Base-by-base conservation (phyloP, 306 rosid genomes). In the Sesbania bispinosa region DNA sequence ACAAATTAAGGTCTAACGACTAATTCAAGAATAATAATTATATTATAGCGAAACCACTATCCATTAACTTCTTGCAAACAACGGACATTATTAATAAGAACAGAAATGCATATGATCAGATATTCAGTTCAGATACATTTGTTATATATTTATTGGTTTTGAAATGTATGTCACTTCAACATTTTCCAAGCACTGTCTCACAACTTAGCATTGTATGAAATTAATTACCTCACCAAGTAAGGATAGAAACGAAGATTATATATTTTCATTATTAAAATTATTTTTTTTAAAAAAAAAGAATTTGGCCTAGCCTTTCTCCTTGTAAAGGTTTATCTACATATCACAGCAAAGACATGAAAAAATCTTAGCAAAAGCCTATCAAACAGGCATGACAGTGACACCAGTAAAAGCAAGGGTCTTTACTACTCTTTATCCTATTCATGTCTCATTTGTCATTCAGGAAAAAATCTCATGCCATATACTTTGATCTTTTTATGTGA, bases 21-120 rank as follows among this genome's bases (percentile, higher is more conserved):
- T 57, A 10, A 33, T 59, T 4, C 10, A 47, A 59, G 54, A 33
- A 38, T 10, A 62, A 48, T 67, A 8, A 11, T 41, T 11, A 35
- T 74, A 67, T 60, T 60, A 0, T 42, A 46, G 55, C 68, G 51
- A 74, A 60, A 51, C 16, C 62, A 62, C 73, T 18, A 7, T 59
- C 39, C 54, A 36, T 39, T 6, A 61, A 52, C 38, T 63, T 74
- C 62, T 33, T 51, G 35, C 67, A 51, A 41, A 36, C 38, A 63
- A 27, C 13, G 19, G 14, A 5, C 53, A 73, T 58, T 48, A 42
- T 21, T 39, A 62, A 35, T 59, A 14, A 65, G 9, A 27, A n/a
- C 32, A 19, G 3, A 10, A 42, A 10, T 24, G 63, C 20, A 58
- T 15, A 33, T 47, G 20, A 59, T 53, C 54, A 4, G 46, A 42